Conservation (phyloP, 495 filamentous ascomycete species). For the Talaromyces nanjingensis region DNA sequence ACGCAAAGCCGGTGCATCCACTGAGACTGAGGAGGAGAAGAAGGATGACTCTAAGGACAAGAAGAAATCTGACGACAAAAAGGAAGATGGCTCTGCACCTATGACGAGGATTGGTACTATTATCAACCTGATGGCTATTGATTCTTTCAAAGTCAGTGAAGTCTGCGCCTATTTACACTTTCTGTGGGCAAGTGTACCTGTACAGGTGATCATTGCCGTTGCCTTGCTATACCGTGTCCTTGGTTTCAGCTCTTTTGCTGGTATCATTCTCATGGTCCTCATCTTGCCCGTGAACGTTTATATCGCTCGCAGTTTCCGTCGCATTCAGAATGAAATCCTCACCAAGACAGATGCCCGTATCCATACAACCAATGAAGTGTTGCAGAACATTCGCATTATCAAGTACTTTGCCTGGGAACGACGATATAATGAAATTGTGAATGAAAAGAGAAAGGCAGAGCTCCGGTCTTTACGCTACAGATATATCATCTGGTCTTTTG, state of each 20-base stretch:
- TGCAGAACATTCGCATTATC: conserved; percentile 98
- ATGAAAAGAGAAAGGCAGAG: conserved; percentile 78
- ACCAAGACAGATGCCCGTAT: conserved; percentile 94
- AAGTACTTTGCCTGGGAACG: conserved; percentile 99
- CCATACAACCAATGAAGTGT: conserved; percentile 90
- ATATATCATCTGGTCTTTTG: conserved; percentile 86
- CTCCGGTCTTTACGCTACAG: conserved; percentile 68
- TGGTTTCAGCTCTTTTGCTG: conserved; percentile 88
- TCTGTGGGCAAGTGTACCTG: conserved; percentile 75
- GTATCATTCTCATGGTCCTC: conserved; percentile 84
- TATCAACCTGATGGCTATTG: conserved; percentile 98
- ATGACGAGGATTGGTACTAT: conserved; percentile 92
- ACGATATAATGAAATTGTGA: conserved; percentile 77
- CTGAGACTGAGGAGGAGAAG: conserved; percentile 45
- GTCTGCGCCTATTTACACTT: conserved; percentile 89
- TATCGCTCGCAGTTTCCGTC: conserved; percentile 77
- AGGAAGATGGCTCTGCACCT: conserved; percentile 45
- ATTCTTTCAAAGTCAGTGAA: conserved; percentile 97
- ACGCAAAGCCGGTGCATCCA: conserved; percentile 74
- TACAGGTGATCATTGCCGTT: conserved; percentile 70
- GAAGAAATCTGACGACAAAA: conserved; percentile 34
- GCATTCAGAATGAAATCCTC: conserved; percentile 83
- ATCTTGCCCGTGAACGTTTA: conserved; percentile 83
- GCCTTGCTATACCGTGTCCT: conserved; percentile 80
- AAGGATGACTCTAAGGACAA: conserved; percentile 45